These are phyloP conservation scores for Magnolia changhungtana DNA, from an alignment of 164 flowering plant species.

Conservation along the genomic window DNA sequence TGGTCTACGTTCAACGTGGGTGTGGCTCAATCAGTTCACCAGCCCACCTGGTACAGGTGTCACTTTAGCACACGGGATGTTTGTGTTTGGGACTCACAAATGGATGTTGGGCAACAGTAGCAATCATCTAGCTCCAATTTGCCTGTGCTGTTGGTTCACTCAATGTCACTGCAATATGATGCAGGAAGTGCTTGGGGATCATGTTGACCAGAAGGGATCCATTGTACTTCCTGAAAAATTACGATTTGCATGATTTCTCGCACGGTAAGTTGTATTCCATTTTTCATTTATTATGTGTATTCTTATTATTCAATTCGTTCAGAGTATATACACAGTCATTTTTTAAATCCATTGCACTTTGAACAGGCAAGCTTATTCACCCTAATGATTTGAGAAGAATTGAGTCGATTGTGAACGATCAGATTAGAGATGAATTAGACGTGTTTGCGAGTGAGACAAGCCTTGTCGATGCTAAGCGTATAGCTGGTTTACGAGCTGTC, in stretches of 20 bases:
- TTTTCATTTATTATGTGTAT: background rate
- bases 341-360: conserved; percentile 11
- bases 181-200: conserved; percentile 95
- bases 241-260: conserved; percentile 94
- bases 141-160: too few species aligned
- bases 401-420: conserved; percentile 82
- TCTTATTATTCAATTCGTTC: background rate
- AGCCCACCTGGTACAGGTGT: too few species aligned
- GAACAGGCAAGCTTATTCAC: conserved; percentile 73
- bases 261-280: conserved; percentile 58
- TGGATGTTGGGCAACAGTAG: too few species aligned
- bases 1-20: too few species aligned
- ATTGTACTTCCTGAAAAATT: conserved; percentile 97
- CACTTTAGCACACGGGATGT: too few species aligned
- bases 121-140: too few species aligned
- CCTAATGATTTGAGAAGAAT: conserved; percentile 68
- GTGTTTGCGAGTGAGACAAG: conserved; percentile 69
- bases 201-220: conserved; percentile 99
- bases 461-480: conserved; percentile 77
- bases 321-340: background rate
- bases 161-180: background rate
- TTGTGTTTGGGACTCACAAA: too few species aligned
- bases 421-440: conserved; percentile 73
- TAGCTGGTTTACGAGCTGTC: conserved; percentile 91
- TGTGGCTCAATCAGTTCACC: too few species aligned